A percentile compares a stretch with the other conserved stretches of the same genome.
phyloP scores from a whole-genome alignment of 75 land plant genomes.

The Picea sitchensis region DNA sequence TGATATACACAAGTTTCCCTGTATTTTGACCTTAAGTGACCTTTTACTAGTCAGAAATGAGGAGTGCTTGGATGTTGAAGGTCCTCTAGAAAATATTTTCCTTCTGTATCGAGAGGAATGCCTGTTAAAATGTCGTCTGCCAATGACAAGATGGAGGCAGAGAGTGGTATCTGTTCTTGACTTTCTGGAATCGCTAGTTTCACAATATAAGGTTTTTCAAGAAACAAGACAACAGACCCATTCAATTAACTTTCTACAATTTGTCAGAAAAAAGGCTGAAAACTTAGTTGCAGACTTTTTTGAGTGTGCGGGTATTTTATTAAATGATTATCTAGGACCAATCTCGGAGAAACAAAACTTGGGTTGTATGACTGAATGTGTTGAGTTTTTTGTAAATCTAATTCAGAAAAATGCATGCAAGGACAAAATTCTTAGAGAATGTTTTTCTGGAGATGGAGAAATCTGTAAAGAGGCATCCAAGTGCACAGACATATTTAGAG shows the following conservation, averaged over 20 bases:
- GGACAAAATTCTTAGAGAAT: background rate
- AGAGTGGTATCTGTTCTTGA: background rate
- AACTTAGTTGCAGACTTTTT: background rate
- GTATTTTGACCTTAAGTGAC: conserved; percentile 24
- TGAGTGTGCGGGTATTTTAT: background rate
- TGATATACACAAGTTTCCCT: background rate
- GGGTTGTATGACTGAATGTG: too few species aligned
- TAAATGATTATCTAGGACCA: background rate
- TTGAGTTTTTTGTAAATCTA: background rate
- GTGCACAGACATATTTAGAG: background rate
- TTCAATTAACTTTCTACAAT: background rate
- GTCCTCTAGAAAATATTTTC: conserved; percentile 29
- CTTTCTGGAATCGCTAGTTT: background rate
- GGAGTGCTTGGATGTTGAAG: conserved; percentile 32
- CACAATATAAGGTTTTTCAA: too few species aligned
- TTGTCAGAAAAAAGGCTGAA: background rate
- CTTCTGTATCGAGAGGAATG: conserved; percentile 21
- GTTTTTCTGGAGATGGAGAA: background rate
- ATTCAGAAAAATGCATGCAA: background rate
- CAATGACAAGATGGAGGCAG: conserved; percentile 16
- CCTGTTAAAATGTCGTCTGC: conserved; percentile 13
- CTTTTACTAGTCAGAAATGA: conserved; percentile 58
- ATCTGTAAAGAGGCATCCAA: background rate
- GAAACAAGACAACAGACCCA: background rate
- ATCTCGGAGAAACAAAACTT: too few species aligned